Conservation (phyloP, 2,329 filamentous ascomycete species). For the Paracorniculantispora psalliotae region DNA sequence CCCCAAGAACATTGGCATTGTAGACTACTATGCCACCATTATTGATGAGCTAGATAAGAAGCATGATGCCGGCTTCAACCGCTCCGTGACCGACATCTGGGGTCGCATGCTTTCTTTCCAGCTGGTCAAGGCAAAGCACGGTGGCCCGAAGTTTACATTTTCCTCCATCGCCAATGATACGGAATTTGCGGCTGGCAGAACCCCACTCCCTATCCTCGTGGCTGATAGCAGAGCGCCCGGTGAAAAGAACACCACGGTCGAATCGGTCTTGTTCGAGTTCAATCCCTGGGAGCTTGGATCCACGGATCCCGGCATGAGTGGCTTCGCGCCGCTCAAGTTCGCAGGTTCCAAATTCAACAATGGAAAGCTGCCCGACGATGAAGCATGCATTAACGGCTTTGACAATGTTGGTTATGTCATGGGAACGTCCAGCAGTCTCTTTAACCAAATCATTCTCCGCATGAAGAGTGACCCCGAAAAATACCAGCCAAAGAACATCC, state of each 20-base stretch:
- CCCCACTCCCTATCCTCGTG: constrained; percentile 47
- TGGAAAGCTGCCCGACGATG: constrained; percentile 42
- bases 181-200: constrained; percentile 36
- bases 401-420: constrained; percentile 77
- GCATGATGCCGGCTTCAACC: constrained; percentile 39
- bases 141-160: constrained; percentile 74
- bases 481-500: constrained; percentile 47
- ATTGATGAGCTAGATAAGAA: constrained; percentile 32
- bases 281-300: constrained; percentile 62
- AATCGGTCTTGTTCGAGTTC: constrained; percentile 61
- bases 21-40: constrained; percentile 35
- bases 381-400: constrained; percentile 55
- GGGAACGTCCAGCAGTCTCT: constrained; percentile 76
- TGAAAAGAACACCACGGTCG: constrained; percentile 41
- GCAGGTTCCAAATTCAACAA: constrained; percentile 53
- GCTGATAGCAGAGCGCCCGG: constrained; percentile 43
- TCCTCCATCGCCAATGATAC: constrained; percentile 57
- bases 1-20: constrained; percentile 31
- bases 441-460: constrained; percentile 70
- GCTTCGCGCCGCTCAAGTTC: constrained; percentile 56
- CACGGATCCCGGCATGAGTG: constrained; percentile 54
- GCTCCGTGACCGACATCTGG: constrained; percentile 84
- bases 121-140: constrained; percentile 69
- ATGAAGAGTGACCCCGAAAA: constrained; percentile 44
- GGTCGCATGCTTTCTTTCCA: constrained; percentile 82